Conservation (phyloP, 345 rosid genomes). For the Clausena lansium region DNA sequence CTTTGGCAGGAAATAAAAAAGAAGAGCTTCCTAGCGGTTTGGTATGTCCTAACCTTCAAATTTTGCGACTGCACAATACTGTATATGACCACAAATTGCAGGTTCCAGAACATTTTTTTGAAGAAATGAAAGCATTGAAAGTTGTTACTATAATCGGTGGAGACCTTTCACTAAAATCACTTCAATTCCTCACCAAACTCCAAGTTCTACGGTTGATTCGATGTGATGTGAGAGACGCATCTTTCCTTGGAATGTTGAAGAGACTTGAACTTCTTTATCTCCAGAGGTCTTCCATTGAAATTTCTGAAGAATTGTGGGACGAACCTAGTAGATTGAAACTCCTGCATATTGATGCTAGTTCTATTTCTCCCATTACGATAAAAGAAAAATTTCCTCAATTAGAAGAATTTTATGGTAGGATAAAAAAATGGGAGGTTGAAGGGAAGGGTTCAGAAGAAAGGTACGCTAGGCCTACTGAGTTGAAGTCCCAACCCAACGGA, state of each 20-base stretch:
- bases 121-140: not conserved
- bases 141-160: not conserved
- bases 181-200: not conserved
- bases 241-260: not conserved
- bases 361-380: not conserved
- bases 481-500: no score
- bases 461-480: not conserved
- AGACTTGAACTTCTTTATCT: not conserved
- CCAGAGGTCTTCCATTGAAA: not conserved
- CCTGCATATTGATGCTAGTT: not conserved
- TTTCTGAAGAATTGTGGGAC: not conserved
- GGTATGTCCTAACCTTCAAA: conserved; percentile 5
- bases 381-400: not conserved
- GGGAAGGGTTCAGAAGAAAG: not conserved
- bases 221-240: not conserved
- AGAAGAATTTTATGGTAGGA: not conserved
- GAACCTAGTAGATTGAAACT: not conserved
- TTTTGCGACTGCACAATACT: not conserved
- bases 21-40: not conserved
- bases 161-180: not conserved
- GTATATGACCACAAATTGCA: no score
- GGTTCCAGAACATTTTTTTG: no score
- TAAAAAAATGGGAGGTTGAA: not conserved
- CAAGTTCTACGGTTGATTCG: not conserved
- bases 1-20: not conserved